phyloP scores from a whole-genome alignment of 495 filamentous ascomycete genomes.

The Neurospora sp. region DNA sequence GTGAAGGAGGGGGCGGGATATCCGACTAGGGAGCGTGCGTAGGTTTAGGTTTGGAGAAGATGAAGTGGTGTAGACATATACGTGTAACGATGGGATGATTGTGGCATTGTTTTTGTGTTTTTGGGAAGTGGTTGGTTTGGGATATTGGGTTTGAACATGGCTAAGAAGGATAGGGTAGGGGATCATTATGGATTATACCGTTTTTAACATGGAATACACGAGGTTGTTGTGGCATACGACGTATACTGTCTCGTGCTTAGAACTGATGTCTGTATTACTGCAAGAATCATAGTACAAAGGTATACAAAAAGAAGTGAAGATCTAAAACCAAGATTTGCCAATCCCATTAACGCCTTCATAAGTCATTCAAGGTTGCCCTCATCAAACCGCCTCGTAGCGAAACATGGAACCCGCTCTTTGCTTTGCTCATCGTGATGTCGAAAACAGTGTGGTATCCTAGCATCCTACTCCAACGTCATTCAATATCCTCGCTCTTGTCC shows the following conservation, averaged over 20 bases:
- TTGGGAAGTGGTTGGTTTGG: background rate
- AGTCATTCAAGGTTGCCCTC: background rate
- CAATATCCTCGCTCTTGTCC: background rate
- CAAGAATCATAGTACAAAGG: background rate
- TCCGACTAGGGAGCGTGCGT: background rate
- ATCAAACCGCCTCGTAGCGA: background rate
- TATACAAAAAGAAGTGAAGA: background rate
- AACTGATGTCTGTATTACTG: background rate
- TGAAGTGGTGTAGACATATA: background rate
- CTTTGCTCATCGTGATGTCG: background rate
- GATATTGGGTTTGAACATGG: background rate
- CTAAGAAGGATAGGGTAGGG: background rate
- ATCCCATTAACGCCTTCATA: background rate
- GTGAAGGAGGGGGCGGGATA: constrained; percentile 32
- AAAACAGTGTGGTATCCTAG: background rate
- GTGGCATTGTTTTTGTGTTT: background rate
- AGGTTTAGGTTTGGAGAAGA: background rate
- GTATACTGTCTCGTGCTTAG: background rate
- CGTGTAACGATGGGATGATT: background rate
- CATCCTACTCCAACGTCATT: background rate
- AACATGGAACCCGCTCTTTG: background rate
- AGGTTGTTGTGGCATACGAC: background rate
- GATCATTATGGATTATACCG: background rate
- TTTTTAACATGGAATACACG: background rate
- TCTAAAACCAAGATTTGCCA: background rate